Evolutionary conservation across 2,329 filamentous ascomycete species (phyloP).

Genomic region (Scytalidium lignicola): DNA sequence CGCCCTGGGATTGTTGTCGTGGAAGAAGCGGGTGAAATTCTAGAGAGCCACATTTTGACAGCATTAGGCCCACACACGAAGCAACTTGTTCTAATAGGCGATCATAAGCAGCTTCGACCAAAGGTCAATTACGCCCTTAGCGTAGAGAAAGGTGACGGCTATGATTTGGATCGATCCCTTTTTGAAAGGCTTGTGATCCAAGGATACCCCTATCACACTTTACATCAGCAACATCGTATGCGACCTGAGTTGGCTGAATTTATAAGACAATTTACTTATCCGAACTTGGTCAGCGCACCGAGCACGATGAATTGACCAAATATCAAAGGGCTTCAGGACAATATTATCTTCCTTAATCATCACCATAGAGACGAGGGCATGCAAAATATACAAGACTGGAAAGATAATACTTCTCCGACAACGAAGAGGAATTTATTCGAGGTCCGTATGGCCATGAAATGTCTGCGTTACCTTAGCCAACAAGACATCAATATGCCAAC

Average conservation of each 20-base stretch:
- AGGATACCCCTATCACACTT: constrained; percentile 47
- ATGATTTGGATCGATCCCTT: constrained; percentile 60
- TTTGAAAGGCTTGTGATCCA: constrained; percentile 62
- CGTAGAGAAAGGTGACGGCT: constrained; percentile 60
- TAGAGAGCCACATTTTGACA: constrained; percentile 62
- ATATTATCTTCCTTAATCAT: constrained; percentile 66
- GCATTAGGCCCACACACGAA: constrained; percentile 50
- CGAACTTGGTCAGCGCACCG: constrained; percentile 49
- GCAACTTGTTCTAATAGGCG: constrained; percentile 66
- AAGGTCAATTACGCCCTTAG: constrained; percentile 58
- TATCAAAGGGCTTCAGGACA: constrained; percentile 52
- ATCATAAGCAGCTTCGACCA: constrained; percentile 67
- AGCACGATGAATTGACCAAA: constrained; percentile 40
- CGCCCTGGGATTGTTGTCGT: constrained; percentile 58
- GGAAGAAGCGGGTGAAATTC: constrained; percentile 70
- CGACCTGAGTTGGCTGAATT: constrained; percentile 60
- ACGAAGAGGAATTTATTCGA: constrained; percentile 63
- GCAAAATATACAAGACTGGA: constrained; percentile 38
- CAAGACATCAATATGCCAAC: constrained; percentile 44
- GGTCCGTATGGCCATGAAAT: constrained; percentile 58
- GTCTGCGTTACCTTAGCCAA: constrained; percentile 62
- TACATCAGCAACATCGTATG: constrained; percentile 63
- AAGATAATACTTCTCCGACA: constrained; percentile 40
- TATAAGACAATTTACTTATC: constrained; percentile 55
- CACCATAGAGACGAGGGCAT: constrained; percentile 44